A percentile compares a stretch with the other conserved stretches of the same genome.
Conservation (phyloP, 441 rosid genomes). For the Bocquillonia castaneifolia region DNA sequence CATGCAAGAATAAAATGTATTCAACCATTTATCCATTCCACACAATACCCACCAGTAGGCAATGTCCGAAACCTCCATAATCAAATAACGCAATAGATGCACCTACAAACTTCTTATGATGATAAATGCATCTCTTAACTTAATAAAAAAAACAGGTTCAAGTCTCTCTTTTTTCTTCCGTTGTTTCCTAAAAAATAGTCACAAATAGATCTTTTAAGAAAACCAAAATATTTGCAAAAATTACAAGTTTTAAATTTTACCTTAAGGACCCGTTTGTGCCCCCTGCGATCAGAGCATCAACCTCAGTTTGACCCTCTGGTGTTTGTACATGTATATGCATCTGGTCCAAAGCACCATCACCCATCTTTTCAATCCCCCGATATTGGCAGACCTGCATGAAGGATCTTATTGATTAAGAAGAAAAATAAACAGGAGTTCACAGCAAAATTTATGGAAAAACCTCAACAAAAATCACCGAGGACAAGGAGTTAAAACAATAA, state of each 20-base stretch:
- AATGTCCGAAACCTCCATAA: not conserved
- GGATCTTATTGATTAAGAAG: not conserved
- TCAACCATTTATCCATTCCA: too few species aligned
- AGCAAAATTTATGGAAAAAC: not conserved
- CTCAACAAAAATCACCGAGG: constrained; percentile 3
- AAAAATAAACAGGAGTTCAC: not conserved
- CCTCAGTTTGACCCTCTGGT: constrained; percentile 45
- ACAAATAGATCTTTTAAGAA: not conserved
- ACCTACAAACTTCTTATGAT: not conserved
- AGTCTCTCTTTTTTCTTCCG: not conserved
- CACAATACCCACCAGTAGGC: too few species aligned
- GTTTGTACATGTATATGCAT: constrained; percentile 38
- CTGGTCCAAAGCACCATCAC: constrained; percentile 53
- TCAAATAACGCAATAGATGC: not conserved
- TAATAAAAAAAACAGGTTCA: too few species aligned
- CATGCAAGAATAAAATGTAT: too few species aligned
- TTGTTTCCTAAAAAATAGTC: not conserved
- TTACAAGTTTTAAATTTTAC: constrained; percentile 26
- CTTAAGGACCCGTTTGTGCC: constrained; percentile 50
- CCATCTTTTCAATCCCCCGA: constrained; percentile 28
- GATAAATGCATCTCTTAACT: not conserved
- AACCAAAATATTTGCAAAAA: constrained; percentile 8
- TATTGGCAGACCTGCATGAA: constrained; percentile 47
- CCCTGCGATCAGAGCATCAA: constrained; percentile 52
- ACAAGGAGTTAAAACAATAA: not conserved